Conservation (phyloP, 176 grass and related monocot species). For the Oropetium thomaeum region DNA sequence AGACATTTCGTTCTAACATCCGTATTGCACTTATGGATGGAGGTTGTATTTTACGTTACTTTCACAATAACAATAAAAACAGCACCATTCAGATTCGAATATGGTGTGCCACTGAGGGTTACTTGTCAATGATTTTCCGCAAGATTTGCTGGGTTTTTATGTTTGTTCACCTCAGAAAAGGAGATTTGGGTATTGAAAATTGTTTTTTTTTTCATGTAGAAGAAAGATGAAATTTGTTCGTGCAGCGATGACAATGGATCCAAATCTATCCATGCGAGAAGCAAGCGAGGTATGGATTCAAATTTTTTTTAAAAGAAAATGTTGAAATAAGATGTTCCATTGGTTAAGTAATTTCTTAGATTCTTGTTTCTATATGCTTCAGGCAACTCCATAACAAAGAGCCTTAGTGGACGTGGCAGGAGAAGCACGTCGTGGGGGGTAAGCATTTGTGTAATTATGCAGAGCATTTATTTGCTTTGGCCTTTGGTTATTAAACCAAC, state of each 20-base stretch:
- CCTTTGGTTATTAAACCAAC: background rate
- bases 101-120: background rate
- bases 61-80: background rate
- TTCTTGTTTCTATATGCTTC: background rate
- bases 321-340: background rate
- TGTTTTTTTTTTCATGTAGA: background rate
- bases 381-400: background rate
- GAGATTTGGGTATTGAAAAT: background rate
- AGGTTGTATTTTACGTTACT: background rate
- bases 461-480: background rate
- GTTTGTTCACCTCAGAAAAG: background rate
- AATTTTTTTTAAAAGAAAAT: background rate
- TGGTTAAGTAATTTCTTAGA: background rate
- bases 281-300: background rate
- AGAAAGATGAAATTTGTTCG: background rate
- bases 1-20: background rate
- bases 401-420: background rate
- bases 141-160: background rate
- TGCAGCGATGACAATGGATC: background rate
- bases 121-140: background rate
- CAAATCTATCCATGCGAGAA: background rate
- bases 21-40: background rate
- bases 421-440: background rate
- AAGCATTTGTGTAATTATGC: background rate
- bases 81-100: background rate